phyloP scores from a whole-genome alignment of 768 basidiomycete genomes.

The Glaciozyma martinii region DNA sequence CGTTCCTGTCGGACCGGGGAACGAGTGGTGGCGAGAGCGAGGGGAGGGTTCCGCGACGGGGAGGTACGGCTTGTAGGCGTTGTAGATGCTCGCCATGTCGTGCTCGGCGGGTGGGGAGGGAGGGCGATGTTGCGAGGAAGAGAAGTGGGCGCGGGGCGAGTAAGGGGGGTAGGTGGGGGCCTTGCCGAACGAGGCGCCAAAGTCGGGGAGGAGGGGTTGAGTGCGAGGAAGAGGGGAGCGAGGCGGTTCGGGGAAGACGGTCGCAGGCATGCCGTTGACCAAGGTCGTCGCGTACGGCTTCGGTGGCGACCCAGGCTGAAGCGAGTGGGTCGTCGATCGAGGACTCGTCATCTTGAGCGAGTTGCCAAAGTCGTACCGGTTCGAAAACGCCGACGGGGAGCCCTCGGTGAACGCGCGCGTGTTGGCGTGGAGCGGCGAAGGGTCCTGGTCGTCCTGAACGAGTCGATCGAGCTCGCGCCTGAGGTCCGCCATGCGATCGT shows the following conservation, averaged over 20 bases:
- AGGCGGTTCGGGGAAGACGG: slow-evolving; percentile 8
- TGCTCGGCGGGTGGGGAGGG: slow-evolving; percentile 7
- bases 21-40: slow-evolving; percentile 8
- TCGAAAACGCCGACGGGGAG: slow-evolving; percentile 33
- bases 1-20: slow-evolving; percentile 3
- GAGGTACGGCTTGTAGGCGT: slow-evolving; percentile 5
- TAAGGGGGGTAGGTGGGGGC: background rate
- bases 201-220: slow-evolving; percentile 18
- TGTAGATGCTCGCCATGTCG: background rate
- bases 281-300: background rate
- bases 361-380: slow-evolving; percentile 41
- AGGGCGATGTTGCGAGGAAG: background rate
- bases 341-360: slow-evolving; percentile 17
- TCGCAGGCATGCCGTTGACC: slow-evolving; percentile 17
- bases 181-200: slow-evolving; percentile 8
- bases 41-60: background rate
- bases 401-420: slow-evolving; percentile 31
- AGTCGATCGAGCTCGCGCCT: slow-evolving; percentile 60
- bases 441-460: slow-evolving; percentile 39
- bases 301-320: background rate
- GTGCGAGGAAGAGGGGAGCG: background rate
- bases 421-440: slow-evolving; percentile 13
- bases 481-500: slow-evolving; percentile 54
- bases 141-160: background rate
- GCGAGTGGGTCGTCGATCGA: background rate